Conservation (phyloP, 257 asterid species). For the Oldenlandia corymbosa region DNA sequence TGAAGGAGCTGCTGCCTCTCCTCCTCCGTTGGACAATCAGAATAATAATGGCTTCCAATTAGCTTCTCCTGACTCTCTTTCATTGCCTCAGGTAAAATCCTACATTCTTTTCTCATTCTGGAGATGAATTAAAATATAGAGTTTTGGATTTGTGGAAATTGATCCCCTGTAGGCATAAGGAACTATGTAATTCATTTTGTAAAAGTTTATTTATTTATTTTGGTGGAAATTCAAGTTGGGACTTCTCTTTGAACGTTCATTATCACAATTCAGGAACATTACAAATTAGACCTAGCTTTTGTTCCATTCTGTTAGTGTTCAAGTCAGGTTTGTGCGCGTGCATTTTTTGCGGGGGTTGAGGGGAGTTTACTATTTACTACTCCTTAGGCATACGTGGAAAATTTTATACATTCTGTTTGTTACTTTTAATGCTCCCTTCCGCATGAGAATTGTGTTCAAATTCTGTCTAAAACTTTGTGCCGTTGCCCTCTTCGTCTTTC, state of each 20-base stretch:
- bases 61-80: conserved; percentile 30
- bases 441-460: conserved; percentile 27
- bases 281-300: too few species aligned
- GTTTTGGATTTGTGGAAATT: background rate
- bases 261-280: background rate
- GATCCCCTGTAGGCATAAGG: background rate
- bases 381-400: background rate
- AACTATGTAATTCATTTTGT: background rate
- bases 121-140: too few species aligned
- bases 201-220: background rate
- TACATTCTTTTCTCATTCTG: too few species aligned
- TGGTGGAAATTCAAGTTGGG: background rate
- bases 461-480: conserved; percentile 34
- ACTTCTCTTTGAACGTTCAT: background rate
- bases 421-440: background rate
- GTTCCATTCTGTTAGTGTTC: too few species aligned
- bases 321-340: too few species aligned
- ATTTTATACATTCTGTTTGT: background rate
- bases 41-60: conserved; percentile 32
- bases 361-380: too few species aligned
- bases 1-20: conserved; percentile 24
- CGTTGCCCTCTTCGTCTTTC: conserved; percentile 62
- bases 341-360: too few species aligned
- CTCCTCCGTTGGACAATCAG: conserved; percentile 19
- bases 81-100: conserved; percentile 19